Evolutionary conservation across 1,284 basidiomycete genomes (phyloP).

Genomic region (Melampsora larici-populina): DNA sequence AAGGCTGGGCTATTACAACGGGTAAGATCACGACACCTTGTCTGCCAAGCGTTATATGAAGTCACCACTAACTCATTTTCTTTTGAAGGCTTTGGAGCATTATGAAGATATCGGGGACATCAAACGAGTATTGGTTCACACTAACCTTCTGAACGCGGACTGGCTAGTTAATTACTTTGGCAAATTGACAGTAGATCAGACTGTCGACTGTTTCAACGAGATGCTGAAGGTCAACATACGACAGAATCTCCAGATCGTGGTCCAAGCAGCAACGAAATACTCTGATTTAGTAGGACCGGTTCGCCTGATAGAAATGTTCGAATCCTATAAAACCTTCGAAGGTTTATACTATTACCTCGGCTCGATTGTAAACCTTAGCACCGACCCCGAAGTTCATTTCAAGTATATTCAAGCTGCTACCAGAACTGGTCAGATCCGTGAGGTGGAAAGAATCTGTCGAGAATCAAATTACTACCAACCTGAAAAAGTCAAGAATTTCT

Average conservation of each 20-base stretch:
- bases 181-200: constrained; percentile 95
- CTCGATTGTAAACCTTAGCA: constrained; percentile 92
- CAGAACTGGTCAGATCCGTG: constrained; percentile 94
- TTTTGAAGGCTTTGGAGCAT: constrained; percentile 83
- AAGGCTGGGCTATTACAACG: constrained; percentile 94
- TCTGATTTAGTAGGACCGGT: constrained; percentile 96
- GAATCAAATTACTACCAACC: constrained; percentile 98
- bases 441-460: constrained; percentile 96
- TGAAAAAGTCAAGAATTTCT: constrained; percentile 99
- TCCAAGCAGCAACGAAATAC: constrained; percentile 98
- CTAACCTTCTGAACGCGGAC: constrained; percentile 80
- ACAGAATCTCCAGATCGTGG: constrained; percentile 93
- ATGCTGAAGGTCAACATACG: constrained; percentile 97
- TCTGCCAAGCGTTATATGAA: constrained; percentile 57
- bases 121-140: constrained; percentile 95
- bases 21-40: constrained; percentile 39
- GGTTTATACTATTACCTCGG: constrained; percentile 97
- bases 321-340: constrained; percentile 96
- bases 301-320: constrained; percentile 98
- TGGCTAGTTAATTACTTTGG: constrained; percentile 99
- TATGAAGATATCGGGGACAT: constrained; percentile 97
- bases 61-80: neutral
- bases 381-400: constrained; percentile 98
- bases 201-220: constrained; percentile 91
- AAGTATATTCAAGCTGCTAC: constrained; percentile 99